Evolutionary conservation across 2,329 filamentous ascomycete species (phyloP).

Genomic region (Ophiosphaerella korrae): DNA sequence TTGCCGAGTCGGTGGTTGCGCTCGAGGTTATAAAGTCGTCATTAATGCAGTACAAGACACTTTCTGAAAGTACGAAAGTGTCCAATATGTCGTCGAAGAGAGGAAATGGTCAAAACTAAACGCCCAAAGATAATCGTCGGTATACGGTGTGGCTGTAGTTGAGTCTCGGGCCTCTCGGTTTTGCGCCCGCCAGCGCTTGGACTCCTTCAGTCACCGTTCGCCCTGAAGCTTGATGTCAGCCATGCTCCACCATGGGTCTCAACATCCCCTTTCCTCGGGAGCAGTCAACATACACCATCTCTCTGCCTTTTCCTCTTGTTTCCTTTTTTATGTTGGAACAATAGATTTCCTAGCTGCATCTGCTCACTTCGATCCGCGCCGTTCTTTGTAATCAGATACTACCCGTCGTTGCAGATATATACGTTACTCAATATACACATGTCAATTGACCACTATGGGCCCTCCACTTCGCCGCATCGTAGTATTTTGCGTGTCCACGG

Average conservation of each 20-base stretch:
- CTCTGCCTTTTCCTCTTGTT: background rate
- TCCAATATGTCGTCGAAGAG: no score
- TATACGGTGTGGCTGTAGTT: no score
- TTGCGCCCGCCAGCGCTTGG: no score
- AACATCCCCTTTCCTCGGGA: slow-evolving; percentile 8
- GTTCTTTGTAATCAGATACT: no score
- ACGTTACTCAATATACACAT: background rate
- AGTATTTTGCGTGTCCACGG: slow-evolving; percentile 31
- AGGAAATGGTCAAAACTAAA: no score
- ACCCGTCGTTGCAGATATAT: background rate
- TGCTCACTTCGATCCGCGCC: no score
- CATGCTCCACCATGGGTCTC: slow-evolving; percentile 8
- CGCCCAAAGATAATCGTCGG: no score
- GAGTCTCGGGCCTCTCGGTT: no score
- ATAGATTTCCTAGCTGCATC: background rate
- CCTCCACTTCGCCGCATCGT: slow-evolving; percentile 36
- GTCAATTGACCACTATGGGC: slow-evolving; percentile 25
- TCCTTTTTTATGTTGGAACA: background rate
- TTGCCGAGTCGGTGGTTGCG: no score
- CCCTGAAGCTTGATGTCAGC: slow-evolving; percentile 10
- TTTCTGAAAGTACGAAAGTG: no score
- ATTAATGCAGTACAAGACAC: no score
- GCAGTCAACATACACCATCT: background rate
- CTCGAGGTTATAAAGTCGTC: no score
- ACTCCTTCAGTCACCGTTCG: background rate